Percentiles rank a stretch among this genome's conserved stretches.
Evolutionary conservation across 352 stramenopile genomes (phyloP).

Genomic region (Globisporangium lucens): DNA sequence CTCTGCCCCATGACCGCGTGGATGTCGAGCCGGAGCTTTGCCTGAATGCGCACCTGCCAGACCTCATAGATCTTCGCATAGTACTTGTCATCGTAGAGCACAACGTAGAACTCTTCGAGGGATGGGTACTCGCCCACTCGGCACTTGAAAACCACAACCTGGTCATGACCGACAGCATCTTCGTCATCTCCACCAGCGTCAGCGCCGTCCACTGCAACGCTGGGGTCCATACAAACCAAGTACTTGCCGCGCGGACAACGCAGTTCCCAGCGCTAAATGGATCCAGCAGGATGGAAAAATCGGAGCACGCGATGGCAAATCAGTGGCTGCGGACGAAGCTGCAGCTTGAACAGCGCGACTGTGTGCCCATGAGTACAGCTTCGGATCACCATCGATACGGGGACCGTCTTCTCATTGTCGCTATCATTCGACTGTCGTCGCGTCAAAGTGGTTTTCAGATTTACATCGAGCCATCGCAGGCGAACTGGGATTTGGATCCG

Average conservation of each 20-base stretch:
- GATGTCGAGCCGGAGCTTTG: constrained; percentile 80
- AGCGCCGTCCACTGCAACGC: constrained; percentile 48
- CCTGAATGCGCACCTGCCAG: constrained; percentile 80
- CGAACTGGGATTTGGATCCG: constrained; percentile 84
- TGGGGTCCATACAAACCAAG: constrained; percentile 68
- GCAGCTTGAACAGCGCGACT: constrained; percentile 86
- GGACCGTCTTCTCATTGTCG: constrained; percentile 18
- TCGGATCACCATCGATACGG: constrained; percentile 73
- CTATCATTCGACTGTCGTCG: neutral
- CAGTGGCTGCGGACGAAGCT: constrained; percentile 72
- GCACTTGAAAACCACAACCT: constrained; percentile 72
- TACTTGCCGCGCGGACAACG: constrained; percentile 45
- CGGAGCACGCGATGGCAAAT: constrained; percentile 82
- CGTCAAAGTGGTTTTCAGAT: neutral
- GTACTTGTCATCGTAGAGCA: constrained; percentile 88
- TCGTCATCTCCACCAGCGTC: constrained; percentile 5
- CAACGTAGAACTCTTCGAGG: constrained; percentile 89
- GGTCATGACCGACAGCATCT: constrained; percentile 16
- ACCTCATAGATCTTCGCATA: constrained; percentile 76
- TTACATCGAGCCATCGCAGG: constrained; percentile 73
- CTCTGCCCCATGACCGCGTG: constrained; percentile 85
- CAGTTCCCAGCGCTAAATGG: constrained; percentile 63
- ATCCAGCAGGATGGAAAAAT: constrained; percentile 51
- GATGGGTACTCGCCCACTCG: constrained; percentile 79
- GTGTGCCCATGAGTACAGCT: constrained; percentile 89